These are phyloP conservation scores for Pestalotiopsis sp. DNA, from an alignment of 2,329 filamentous ascomycete genomes.

Conservation along the genomic window DNA sequence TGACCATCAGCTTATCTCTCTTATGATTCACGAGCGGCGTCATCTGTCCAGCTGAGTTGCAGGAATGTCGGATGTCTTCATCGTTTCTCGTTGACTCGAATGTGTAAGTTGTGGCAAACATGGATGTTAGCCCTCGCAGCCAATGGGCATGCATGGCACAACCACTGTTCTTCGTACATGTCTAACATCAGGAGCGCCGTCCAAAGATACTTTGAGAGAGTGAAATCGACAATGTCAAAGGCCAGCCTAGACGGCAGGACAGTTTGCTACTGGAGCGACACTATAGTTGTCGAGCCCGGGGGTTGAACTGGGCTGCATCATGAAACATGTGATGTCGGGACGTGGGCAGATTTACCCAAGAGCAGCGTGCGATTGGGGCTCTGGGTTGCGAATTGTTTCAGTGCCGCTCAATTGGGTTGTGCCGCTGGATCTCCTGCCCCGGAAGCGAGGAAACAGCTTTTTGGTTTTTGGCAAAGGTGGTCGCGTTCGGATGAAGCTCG, in stretches of 20 bases:
- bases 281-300: not conserved
- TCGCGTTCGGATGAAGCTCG: not conserved
- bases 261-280: not conserved
- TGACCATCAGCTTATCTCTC: not conserved
- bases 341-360: not conserved
- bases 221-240: too few relatives aligned
- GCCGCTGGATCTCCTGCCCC: not conserved
- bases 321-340: conserved; percentile 9
- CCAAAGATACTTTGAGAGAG: too few relatives aligned
- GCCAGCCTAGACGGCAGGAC: not conserved
- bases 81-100: too few relatives aligned
- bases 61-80: too few relatives aligned
- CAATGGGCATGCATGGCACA: too few relatives aligned
- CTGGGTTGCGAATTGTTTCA: not conserved
- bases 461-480: not conserved
- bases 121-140: too few relatives aligned
- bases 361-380: not conserved
- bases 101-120: too few relatives aligned
- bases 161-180: too few relatives aligned
- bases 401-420: not conserved
- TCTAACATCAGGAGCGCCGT: too few relatives aligned
- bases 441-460: not conserved
- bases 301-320: not conserved
- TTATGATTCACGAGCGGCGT: not conserved
- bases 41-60: too few relatives aligned